Percentiles rank a stretch among this genome's conserved stretches.
phyloP scores from a whole-genome alignment of 2,329 filamentous ascomycete species.

The Xylaria sp. region DNA sequence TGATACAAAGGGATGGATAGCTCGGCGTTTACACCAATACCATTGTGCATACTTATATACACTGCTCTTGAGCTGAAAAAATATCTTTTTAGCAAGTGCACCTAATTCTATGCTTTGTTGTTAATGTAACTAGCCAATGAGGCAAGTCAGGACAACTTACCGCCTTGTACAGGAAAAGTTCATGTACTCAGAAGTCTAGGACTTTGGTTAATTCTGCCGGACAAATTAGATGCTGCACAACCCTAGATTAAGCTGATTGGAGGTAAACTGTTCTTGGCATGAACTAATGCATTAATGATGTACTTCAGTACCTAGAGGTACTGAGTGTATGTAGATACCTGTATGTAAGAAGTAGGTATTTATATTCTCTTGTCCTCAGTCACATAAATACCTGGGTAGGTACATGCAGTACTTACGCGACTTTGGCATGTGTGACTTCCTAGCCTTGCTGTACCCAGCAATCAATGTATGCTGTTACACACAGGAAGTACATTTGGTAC shows the following conservation, averaged over 20 bases:
- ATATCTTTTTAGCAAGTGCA: neutral
- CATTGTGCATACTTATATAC: neutral
- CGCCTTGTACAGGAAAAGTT: neutral
- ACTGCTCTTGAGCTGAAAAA: neutral
- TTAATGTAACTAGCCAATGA: neutral
- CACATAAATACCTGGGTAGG: neutral
- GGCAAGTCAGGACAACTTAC: neutral
- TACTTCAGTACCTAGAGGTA: neutral
- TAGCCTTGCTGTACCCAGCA: neutral
- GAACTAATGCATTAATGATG: neutral
- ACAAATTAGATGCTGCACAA: neutral
- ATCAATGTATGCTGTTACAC: neutral
- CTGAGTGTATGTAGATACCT: too few species aligned
- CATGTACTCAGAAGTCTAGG: too few species aligned
- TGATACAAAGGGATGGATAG: neutral
- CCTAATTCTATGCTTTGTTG: neutral
- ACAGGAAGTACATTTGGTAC: neutral
- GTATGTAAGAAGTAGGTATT: too few species aligned
- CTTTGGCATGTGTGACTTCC: neutral
- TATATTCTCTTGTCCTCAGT: too few species aligned
- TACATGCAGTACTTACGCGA: neutral
- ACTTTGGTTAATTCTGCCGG: neutral
- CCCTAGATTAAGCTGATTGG: neutral
- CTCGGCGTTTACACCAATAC: conserved; percentile 22
- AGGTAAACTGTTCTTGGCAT: neutral